phyloP scores from a whole-genome alignment of 164 flowering plant genomes.

The Umbilicus rupestris region DNA sequence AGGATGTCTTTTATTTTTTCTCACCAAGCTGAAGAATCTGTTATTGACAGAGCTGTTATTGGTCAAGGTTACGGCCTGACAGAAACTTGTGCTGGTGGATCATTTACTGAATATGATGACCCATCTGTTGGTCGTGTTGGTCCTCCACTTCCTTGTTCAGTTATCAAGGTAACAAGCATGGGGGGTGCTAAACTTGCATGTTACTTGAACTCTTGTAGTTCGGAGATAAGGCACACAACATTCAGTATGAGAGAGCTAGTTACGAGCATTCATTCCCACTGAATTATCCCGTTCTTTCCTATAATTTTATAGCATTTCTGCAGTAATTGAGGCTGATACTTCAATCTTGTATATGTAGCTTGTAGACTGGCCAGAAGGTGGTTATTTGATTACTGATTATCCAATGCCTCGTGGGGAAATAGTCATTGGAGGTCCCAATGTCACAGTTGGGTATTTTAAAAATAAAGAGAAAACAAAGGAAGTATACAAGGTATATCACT shows the following conservation, averaged over 20 bases:
- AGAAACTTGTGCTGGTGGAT: slow-evolving; percentile 95
- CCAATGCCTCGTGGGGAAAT: slow-evolving; percentile 98
- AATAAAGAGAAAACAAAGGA: slow-evolving; percentile 80
- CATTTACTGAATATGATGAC: slow-evolving; percentile 86
- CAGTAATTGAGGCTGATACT: neutral
- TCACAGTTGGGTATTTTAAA: slow-evolving; percentile 87
- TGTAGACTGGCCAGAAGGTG: slow-evolving; percentile 94
- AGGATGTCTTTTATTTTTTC: neutral
- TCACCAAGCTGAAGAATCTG: neutral
- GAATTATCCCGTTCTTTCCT: neutral
- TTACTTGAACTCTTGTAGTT: neutral
- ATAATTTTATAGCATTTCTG: neutral
- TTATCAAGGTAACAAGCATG: slow-evolving; percentile 51
- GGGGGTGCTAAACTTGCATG: neutral
- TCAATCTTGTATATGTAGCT: slow-evolving; percentile 39
- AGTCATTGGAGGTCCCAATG: slow-evolving; percentile 90
- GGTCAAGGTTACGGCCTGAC: slow-evolving; percentile 99
- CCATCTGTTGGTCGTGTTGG: slow-evolving; percentile 97
- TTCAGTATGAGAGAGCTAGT: neutral
- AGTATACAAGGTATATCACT: slow-evolving; percentile 67
- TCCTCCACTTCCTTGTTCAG: slow-evolving; percentile 89
- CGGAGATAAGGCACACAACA: neutral
- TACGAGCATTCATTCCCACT: neutral
- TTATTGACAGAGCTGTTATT: slow-evolving; percentile 67
- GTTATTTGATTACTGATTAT: slow-evolving; percentile 61